Evolutionary conservation across 2,329 filamentous ascomycete species (phyloP), one percentile per base, ranked within the genome.

Genomic region (Westerdykella aurantiaca): DNA sequence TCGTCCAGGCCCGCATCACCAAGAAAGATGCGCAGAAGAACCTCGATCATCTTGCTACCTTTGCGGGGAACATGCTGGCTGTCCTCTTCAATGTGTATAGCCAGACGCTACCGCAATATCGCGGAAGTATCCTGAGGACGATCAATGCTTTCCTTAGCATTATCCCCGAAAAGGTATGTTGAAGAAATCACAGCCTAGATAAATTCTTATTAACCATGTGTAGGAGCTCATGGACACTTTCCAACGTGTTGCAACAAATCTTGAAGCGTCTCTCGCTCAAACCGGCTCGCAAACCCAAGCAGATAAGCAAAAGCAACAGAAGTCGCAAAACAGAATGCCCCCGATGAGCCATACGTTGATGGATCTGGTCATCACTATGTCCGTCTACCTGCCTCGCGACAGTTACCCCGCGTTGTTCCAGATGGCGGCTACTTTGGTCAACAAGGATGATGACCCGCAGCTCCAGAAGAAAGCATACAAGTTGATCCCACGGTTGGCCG

Each of bases 11-110:
- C 57, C 78, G 90, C 39, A 79, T 96, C 12, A 82, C 85, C 4
- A 89, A 85, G 63, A 78, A 75, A 4, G 76, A 82, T 33, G 91
- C 93, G 0, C 73, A 81, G 64, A 83, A 83, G 68, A 96, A 96
- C 61, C 71, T 97, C 33, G 73, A 81, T n/a, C 84, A 95, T 63
- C 75, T 98, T 11, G 82, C 87, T 13, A 73, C 74, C 1, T 90
- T 93, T 61, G 79, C 91, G 1, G 85, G 85, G 48, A 97, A 97
- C 58, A 79, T 98, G 69, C 80, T 98, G 34, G 90, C 93, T 6
- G 91, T 97, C 0, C 74, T 98, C n/a, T 97, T 98, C 76, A 98
- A 98, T 63, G 91, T 98, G 37, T 98, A 98, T 72, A 95, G 87
- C 51, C 87, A 96, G 67, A 98, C 93, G 1, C 76, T 98, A 21